These are phyloP conservation scores for Achaetomiella virescens DNA, from an alignment of 495 filamentous ascomycete genomes.

Conservation along the genomic window DNA sequence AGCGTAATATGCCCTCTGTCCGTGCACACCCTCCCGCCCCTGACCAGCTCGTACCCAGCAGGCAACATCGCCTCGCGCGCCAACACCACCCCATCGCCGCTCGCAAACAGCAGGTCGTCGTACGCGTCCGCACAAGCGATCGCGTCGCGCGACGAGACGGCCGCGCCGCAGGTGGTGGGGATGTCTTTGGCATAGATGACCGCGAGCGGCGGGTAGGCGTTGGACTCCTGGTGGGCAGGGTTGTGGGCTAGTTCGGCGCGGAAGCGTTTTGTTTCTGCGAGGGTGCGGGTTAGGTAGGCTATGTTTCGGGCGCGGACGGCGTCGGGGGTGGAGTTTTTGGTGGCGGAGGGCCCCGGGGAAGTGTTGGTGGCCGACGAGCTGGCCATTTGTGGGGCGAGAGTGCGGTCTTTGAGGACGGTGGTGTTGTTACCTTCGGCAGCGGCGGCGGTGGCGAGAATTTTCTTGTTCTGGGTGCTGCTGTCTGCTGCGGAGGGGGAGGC, in stretches of 20 bases:
- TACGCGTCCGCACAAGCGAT: constrained; percentile 77
- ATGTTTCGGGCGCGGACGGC: constrained; percentile 36
- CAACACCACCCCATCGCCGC: constrained; percentile 85
- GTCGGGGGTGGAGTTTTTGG: neutral
- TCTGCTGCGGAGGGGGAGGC: constrained; percentile 25
- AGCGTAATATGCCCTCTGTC: constrained; percentile 83
- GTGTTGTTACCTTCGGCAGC: constrained; percentile 18
- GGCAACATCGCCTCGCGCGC: constrained; percentile 83
- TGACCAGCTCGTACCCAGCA: constrained; percentile 64
- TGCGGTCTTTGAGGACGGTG: constrained; percentile 35
- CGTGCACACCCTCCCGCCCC: constrained; percentile 65
- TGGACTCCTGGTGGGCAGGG: constrained; percentile 50
- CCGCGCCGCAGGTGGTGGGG: constrained; percentile 76
- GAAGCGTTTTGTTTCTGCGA: constrained; percentile 65
- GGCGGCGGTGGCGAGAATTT: neutral
- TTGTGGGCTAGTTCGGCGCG: constrained; percentile 62
- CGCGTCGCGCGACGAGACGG: constrained; percentile 52
- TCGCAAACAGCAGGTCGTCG: constrained; percentile 79
- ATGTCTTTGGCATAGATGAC: constrained; percentile 85
- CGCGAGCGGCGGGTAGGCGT: constrained; percentile 73
- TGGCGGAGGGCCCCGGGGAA: neutral
- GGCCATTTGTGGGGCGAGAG: constrained; percentile 45
- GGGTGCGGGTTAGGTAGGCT: constrained; percentile 70
- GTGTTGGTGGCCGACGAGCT: constrained; percentile 19
- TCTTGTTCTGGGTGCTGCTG: constrained; percentile 25